Percentiles rank a stretch among this genome's conserved stretches.
Conservation (phyloP, 306 rosid genomes). For the Glycyrrhiza uralensis region DNA sequence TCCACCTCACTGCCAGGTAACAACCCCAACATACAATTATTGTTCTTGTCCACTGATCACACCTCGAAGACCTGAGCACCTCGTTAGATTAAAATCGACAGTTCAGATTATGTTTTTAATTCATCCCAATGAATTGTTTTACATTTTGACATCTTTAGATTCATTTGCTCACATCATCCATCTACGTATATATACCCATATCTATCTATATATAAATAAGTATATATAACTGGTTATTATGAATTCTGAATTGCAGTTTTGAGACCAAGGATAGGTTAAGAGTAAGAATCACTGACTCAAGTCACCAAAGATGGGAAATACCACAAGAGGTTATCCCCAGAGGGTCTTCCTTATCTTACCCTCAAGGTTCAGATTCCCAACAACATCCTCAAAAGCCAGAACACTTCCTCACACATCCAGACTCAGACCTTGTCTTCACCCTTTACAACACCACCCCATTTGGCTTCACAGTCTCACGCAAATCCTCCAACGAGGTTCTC, state of each 20-base stretch:
- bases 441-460: conserved; percentile 67
- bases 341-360: neutral
- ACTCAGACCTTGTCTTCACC: conserved; percentile 60
- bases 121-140: no score
- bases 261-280: conserved; percentile 56
- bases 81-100: no score
- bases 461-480: conserved; percentile 63
- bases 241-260: conserved; percentile 35
- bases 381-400: neutral
- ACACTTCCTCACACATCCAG: conserved; percentile 24
- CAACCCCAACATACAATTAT: neutral
- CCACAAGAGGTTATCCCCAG: conserved; percentile 55
- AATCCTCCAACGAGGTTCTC: conserved; percentile 54
- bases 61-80: no score
- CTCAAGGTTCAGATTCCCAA: neutral
- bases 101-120: no score
- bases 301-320: conserved; percentile 66
- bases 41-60: neutral
- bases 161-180: no score
- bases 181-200: no score
- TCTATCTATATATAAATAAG: neutral
- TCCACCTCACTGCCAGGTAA: conserved; percentile 64
- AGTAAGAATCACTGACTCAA: conserved; percentile 52
- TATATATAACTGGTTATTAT: neutral
- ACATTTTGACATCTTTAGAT: no score